phyloP scores from a whole-genome alignment of 2,329 filamentous ascomycete genomes.

The Cadophora luteo-olivacea region DNA sequence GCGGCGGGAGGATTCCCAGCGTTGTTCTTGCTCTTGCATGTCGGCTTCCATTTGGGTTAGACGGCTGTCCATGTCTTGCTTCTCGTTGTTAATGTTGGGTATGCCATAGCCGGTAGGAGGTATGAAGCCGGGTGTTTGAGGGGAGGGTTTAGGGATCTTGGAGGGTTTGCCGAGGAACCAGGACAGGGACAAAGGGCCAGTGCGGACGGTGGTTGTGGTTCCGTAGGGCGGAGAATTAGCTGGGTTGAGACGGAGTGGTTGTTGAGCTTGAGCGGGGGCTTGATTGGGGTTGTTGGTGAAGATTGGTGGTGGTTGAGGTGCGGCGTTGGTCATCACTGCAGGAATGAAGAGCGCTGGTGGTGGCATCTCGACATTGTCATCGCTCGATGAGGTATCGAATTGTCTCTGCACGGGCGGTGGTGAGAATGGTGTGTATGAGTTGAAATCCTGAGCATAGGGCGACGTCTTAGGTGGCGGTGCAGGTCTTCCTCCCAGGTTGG shows the following conservation, averaged over 20 bases:
- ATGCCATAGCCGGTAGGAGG: slow-evolving; percentile 9
- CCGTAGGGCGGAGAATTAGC: background rate
- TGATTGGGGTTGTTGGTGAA: background rate
- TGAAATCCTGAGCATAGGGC: background rate
- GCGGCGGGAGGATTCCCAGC: slow-evolving; percentile 7
- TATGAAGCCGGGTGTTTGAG: background rate
- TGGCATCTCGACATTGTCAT: background rate
- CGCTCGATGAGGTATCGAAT: slow-evolving; percentile 3
- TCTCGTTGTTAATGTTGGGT: background rate
- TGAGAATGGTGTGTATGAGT: background rate
- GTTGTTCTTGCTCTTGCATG: background rate
- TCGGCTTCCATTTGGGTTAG: slow-evolving; percentile 5
- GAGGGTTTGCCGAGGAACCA: slow-evolving; percentile 16
- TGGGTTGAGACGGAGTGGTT: slow-evolving; percentile 1
- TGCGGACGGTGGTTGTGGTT: slow-evolving; percentile 2
- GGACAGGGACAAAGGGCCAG: background rate
- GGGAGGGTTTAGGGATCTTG: slow-evolving; percentile 1
- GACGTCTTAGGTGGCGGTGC: background rate
- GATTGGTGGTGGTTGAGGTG: background rate
- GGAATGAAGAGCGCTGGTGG: slow-evolving; percentile 6
- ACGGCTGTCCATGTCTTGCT: background rate
- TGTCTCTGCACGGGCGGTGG: background rate
- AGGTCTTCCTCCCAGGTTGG: background rate
- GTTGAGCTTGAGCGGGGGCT: background rate
- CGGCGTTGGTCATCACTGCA: background rate